Evolutionary conservation across 2,329 filamentous ascomycete genomes (phyloP), one percentile per base, ranked within the genome.

Genomic region (Botrytis hyacinthi): DNA sequence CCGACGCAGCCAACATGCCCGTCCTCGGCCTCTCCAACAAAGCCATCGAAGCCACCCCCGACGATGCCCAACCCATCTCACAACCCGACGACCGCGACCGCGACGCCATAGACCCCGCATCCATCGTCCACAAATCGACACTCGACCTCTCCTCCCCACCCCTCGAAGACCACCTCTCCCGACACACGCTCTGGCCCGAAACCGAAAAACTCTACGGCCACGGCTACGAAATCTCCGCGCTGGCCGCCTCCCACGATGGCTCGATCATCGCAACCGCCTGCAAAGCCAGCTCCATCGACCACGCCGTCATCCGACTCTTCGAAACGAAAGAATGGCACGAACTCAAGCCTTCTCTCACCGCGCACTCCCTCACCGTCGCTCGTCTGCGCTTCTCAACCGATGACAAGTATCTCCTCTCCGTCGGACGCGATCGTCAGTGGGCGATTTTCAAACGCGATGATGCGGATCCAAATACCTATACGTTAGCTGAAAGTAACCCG

Each of bases 1-100:
- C 94, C 3, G 95, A 97, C 78, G 93, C 94, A 5, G 96, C 96
- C 74, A 95, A 96, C 81, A 97, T 99, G 82, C 96, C 96, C 2
- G 95, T 98, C 0, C 88, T 99, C 0, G 96, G 96, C 0, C 88
- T 99, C 59, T 98, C 96, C 6, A 99, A 99, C 85, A 98, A 98
- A 84, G 94, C 94, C 26, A 90, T 97, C 71, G 89, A 92, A 69
- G 84, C 85, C 4, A 82, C 85, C 22, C 86, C 86, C 71, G 86
- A 87, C 68, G 84, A 87, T 68, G 84, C 85, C 59, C 80, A 82
- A n/a, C 85, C 86, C 66, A 83, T 86, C 26, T 81, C 83, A 48
- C 79, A 79, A 16, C 71, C 75, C 46, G 10, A 86, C 32, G 83
- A 86, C 71, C 84, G 85, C 57, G 87, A 89, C 73, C 83, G 85